These are phyloP conservation scores for Nemania abortiva DNA, from an alignment of 2,329 filamentous ascomycete genomes.

Conservation along the genomic window DNA sequence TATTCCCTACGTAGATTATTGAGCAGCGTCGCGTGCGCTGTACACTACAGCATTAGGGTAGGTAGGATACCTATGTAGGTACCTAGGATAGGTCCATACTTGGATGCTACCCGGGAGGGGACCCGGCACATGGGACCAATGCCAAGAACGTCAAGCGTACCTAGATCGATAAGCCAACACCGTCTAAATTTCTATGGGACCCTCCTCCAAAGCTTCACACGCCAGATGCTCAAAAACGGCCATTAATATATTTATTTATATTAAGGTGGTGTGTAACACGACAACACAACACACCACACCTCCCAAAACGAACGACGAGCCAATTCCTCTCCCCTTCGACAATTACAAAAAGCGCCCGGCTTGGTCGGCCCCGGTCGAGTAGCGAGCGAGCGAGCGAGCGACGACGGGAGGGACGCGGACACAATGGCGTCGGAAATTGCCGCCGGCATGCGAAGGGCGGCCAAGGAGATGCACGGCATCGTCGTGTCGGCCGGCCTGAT, in stretches of 20 bases:
- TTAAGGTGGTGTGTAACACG: background rate
- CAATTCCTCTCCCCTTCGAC: background rate
- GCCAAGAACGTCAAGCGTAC: slow-evolving; percentile 12
- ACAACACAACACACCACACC: background rate
- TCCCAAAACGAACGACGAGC: slow-evolving; percentile 9
- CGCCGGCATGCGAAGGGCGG: slow-evolving; percentile 56
- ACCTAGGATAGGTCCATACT: no score
- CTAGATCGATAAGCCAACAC: slow-evolving; percentile 29
- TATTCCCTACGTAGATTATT: background rate
- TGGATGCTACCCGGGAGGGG: slow-evolving; percentile 1
- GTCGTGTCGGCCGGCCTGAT: slow-evolving; percentile 83
- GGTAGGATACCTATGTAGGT: no score
- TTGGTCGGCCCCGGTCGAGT: background rate
- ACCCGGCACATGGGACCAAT: background rate
- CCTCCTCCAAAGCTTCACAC: background rate
- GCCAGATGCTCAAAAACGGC: slow-evolving; percentile 6
- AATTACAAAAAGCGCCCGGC: background rate
- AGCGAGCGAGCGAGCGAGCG: background rate
- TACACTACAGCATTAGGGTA: no score
- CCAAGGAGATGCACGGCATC: slow-evolving; percentile 71
- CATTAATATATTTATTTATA: background rate
- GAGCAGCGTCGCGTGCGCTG: no score
- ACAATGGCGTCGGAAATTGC: slow-evolving; percentile 37
- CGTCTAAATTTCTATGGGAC: slow-evolving; percentile 27
- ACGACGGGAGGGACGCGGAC: background rate